These are phyloP conservation scores for Vicia villosa DNA, from an alignment of 306 rosid species.

Conservation along the genomic window DNA sequence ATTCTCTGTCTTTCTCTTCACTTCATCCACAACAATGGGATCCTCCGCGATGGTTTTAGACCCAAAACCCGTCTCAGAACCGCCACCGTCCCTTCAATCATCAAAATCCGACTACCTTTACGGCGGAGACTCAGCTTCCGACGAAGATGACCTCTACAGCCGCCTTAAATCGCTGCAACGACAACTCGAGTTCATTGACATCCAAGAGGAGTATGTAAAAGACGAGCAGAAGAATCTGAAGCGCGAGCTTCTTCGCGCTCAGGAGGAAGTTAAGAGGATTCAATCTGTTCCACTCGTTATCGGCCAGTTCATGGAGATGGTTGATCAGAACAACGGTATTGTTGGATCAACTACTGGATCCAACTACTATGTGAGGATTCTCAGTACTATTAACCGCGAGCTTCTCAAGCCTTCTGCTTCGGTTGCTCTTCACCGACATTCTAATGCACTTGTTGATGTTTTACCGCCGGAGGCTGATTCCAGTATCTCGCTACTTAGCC, in stretches of 20 bases:
- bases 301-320: slow-evolving; percentile 99
- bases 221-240: slow-evolving; percentile 95
- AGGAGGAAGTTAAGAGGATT: slow-evolving; percentile 96
- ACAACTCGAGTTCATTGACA: slow-evolving; percentile 88
- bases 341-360: slow-evolving; percentile 99
- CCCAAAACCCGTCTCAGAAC: slow-evolving; percentile 65
- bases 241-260: slow-evolving; percentile 95
- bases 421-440: slow-evolving; percentile 95
- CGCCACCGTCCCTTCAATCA: slow-evolving; percentile 63
- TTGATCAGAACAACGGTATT: slow-evolving; percentile 88
- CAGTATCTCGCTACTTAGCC: slow-evolving; percentile 93
- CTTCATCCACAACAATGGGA: slow-evolving; percentile 49
- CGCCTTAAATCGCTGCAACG: slow-evolving; percentile 75
- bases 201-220: slow-evolving; percentile 90
- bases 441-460: slow-evolving; percentile 95
- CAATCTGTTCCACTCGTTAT: slow-evolving; percentile 97
- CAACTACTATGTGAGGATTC: slow-evolving; percentile 87
- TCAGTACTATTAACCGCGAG: slow-evolving; percentile 93
- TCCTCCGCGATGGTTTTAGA: slow-evolving; percentile 78
- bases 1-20: background rate
- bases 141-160: slow-evolving; percentile 88
- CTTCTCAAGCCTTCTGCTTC: slow-evolving; percentile 93
- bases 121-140: slow-evolving; percentile 44
- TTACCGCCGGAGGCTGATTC: slow-evolving; percentile 99
- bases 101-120: slow-evolving; percentile 58